Conservation (phyloP, 1,139 yeast genomes). For the Pneumocystis oryctolagi region DNA sequence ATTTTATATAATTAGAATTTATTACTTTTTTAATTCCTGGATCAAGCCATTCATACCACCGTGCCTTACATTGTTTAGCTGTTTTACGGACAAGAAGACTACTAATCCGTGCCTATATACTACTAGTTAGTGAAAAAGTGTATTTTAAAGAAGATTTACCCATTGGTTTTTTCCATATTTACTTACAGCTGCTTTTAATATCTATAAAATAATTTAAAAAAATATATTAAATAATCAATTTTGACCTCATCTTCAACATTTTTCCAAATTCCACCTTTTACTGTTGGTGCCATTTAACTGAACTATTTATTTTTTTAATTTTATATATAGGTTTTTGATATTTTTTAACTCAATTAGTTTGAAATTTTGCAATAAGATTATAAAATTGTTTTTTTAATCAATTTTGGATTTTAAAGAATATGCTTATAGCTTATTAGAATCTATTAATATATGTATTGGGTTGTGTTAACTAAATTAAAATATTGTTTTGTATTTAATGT, state of each 20-base stretch:
- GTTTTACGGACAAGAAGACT: slow-evolving; percentile 72
- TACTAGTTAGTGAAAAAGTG: not conserved
- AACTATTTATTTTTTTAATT: not conserved
- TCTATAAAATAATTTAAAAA: slow-evolving; percentile 8
- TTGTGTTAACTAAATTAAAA: not conserved
- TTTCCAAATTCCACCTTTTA: slow-evolving; percentile 13
- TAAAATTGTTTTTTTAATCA: not conserved
- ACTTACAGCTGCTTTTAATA: slow-evolving; percentile 29
- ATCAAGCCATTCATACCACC: slow-evolving; percentile 84
- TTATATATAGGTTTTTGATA: not conserved
- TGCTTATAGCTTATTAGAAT: not conserved
- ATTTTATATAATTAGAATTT: not conserved
- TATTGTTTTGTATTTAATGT: not conserved
- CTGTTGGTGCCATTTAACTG: not conserved
- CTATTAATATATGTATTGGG: not conserved
- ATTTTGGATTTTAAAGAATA: not conserved
- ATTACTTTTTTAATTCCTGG: slow-evolving; percentile 44
- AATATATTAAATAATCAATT: not conserved
- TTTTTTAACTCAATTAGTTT: not conserved
- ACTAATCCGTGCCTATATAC: slow-evolving; percentile 49
- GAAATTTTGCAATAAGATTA: too few species aligned
- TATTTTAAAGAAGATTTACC: slow-evolving; percentile 22
- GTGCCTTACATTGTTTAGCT: slow-evolving; percentile 80
- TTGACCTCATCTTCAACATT: slow-evolving; percentile 9
- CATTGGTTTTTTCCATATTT: slow-evolving; percentile 91